Base-by-base conservation (phyloP, 495 filamentous ascomycete species). In the Neohortaea acidophila region DNA sequence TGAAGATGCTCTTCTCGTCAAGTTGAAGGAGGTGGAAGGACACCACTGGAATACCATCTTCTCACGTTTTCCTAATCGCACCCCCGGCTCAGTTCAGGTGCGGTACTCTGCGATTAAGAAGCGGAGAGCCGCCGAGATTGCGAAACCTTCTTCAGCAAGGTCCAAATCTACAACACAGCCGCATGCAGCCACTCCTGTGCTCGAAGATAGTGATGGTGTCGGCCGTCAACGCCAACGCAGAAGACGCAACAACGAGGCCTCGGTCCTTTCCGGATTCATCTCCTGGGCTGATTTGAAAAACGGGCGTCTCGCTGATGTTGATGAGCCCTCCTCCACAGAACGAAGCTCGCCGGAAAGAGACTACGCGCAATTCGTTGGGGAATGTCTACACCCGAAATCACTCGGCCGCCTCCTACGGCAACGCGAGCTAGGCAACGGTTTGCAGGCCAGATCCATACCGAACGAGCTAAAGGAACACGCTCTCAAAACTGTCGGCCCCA, bases 401-500 rank as follows among this genome's bases (percentile, higher is more conserved):
- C 3, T 38, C 15, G 38, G 45, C 3, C 44, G 51, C 2, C 24
- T 51, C 0, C 36, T 60, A 15, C 48, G 57, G 20, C 51, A 54
- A 35, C 51, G 57, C 12, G 57, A 60, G 26, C 41, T 56, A 6
- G 57, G 57, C 3, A 33, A 30, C 7, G 21, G 22, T 24, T 19
- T 31, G 2, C 6, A 36, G 1, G 15, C 34, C 0, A 43, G 32
- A 33, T 14, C 45, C 5, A 43, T 53, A 18, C 26, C 55, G 1
- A 44, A 49, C 20, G 53, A 49, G 27, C 26, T 55, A 12, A 38
- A 38, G 21, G 47, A 57, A n/a, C 45, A 46, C 3, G 36, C 44
- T 9, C 33, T 45, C 13, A 50, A 52, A 25, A 41, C 48, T 2
- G 21, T 59, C 10, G 51, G 56, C 2, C 52, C 49, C 8, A 32